phyloP scores from a whole-genome alignment of 345 rosid genomes.

The Hypericum perforatum region DNA sequence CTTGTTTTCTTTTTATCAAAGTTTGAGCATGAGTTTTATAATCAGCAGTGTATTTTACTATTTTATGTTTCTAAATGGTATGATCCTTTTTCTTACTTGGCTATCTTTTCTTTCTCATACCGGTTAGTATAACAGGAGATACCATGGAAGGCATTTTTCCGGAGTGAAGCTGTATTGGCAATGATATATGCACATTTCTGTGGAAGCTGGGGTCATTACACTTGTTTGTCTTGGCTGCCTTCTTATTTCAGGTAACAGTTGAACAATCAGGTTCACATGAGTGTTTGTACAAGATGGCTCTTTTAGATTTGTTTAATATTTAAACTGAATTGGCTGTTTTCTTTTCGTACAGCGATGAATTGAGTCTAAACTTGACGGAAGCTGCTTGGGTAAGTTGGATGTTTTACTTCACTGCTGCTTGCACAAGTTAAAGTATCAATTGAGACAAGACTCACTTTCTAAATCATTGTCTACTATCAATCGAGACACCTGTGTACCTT shows the following conservation, averaged over 20 bases:
- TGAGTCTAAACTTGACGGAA: constrained; percentile 74
- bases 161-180: constrained; percentile 71
- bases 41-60: not conserved
- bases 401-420: no score
- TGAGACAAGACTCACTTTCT: no score
- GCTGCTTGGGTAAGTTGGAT: constrained; percentile 82
- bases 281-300: constrained; percentile 5
- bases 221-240: constrained; percentile 94
- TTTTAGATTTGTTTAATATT: not conserved
- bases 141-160: constrained; percentile 84
- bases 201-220: constrained; percentile 96
- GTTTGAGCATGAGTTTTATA: not conserved
- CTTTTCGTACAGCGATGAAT: constrained; percentile 65
- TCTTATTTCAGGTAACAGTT: constrained; percentile 69
- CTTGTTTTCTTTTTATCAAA: no score
- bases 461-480: no score
- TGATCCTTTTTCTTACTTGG: constrained; percentile 1
- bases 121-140: constrained; percentile 47
- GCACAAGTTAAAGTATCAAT: no score
- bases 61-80: not conserved
- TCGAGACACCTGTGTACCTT: no score
- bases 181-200: constrained; percentile 95
- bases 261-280: not conserved
- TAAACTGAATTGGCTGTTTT: constrained; percentile 3
- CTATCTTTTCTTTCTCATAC: constrained; percentile 9